Evolutionary conservation across 257 asterid genomes (phyloP).

Genomic region (Lycium ferocissimum): DNA sequence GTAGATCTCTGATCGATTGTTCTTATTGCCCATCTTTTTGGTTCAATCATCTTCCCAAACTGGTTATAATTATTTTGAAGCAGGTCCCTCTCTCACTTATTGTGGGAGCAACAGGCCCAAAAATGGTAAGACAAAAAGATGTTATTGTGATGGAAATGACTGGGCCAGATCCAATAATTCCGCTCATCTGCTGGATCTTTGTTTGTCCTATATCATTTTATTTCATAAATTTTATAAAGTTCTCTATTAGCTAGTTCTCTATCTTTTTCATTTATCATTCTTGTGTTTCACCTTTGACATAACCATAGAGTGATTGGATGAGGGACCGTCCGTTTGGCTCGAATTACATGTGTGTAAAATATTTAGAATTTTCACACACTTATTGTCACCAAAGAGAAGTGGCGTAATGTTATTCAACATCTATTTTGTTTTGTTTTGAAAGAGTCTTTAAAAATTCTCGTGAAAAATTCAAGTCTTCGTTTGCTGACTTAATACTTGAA

Average conservation of each 20-base stretch:
- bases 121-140: constrained; percentile 15
- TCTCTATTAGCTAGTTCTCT: background rate
- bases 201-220: background rate
- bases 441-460: background rate
- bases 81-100: background rate
- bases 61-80: background rate
- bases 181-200: background rate
- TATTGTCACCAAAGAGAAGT: too few species aligned
- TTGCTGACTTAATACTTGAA: background rate
- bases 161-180: constrained; percentile 22
- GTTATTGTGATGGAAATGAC: background rate
- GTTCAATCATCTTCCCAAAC: background rate
- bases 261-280: too few species aligned
- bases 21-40: background rate
- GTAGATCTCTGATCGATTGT: background rate
- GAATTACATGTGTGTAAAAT: too few species aligned
- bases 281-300: too few species aligned
- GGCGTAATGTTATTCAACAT: too few species aligned
- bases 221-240: too few species aligned
- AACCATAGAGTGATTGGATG: too few species aligned
- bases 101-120: constrained; percentile 13
- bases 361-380: too few species aligned
- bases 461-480: constrained; percentile 24
- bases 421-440: too few species aligned
- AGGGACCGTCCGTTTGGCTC: too few species aligned